Evolutionary conservation across 2,329 filamentous ascomycete species (phyloP).

Genomic region (Aphanocladium album): DNA sequence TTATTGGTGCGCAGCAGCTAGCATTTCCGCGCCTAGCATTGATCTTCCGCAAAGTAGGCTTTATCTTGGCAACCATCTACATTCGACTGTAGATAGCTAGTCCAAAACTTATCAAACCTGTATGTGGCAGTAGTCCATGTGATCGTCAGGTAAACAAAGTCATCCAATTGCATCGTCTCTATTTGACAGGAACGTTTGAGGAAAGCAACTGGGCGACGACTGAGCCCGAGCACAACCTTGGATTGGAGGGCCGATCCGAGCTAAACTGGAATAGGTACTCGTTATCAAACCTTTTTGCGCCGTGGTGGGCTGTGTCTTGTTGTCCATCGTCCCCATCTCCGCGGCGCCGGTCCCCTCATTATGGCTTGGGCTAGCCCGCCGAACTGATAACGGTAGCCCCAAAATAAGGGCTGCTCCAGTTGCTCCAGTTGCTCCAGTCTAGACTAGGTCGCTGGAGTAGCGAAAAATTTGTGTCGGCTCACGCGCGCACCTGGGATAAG

Average conservation of each 20-base stretch:
- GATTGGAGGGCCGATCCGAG: not conserved
- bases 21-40: not conserved
- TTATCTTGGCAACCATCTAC: not conserved
- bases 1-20: not conserved
- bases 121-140: not conserved
- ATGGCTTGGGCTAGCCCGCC: not conserved
- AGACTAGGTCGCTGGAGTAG: not conserved
- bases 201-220: too few relatives aligned
- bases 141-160: not conserved
- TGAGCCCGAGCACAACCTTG: not conserved
- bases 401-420: not conserved
- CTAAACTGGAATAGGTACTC: constrained; percentile 4
- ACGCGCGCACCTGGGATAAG: constrained; percentile 8
- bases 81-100: too few relatives aligned
- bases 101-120: too few relatives aligned
- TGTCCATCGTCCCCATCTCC: not conserved
- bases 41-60: constrained; percentile 1
- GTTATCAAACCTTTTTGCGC: not conserved
- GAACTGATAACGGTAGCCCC: constrained; percentile 11
- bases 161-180: not conserved
- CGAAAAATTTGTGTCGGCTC: constrained; percentile 9
- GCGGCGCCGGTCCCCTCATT: constrained; percentile 7
- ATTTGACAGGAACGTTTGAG: not conserved
- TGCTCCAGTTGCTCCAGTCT: not conserved
- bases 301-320: not conserved